phyloP scores from a whole-genome alignment of 371 early-diverging fungal species.

The Quaeritorhiza haematococci region DNA sequence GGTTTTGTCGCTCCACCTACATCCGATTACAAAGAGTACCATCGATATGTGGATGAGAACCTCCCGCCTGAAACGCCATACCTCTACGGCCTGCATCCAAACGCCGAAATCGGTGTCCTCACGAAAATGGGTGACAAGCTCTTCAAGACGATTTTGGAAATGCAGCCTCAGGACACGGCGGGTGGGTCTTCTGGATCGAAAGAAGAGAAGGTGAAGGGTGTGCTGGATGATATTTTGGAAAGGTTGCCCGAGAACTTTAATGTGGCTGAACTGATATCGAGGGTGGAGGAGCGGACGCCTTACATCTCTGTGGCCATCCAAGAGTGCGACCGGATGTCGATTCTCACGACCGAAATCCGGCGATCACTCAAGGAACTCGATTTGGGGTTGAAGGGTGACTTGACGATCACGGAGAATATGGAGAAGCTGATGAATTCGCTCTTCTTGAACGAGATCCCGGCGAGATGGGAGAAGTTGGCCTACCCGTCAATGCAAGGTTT shows the following conservation, averaged over 20 bases:
- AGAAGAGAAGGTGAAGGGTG: constrained; percentile 53
- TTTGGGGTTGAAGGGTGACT: constrained; percentile 54
- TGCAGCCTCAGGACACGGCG: constrained; percentile 52
- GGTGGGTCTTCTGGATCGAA: constrained; percentile 45
- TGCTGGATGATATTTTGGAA: constrained; percentile 52
- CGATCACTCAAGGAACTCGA: constrained; percentile 53
- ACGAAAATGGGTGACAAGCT: constrained; percentile 57
- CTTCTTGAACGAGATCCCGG: constrained; percentile 50
- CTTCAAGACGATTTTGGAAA: constrained; percentile 60
- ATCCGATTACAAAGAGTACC: constrained; percentile 59
- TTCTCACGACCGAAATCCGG: constrained; percentile 50
- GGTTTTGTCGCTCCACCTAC: constrained; percentile 49
- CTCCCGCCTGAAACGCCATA: constrained; percentile 55
- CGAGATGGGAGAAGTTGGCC: constrained; percentile 53
- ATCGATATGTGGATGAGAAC: constrained; percentile 57
- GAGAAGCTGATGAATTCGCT: constrained; percentile 53
- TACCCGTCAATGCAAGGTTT: constrained; percentile 52
- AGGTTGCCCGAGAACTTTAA: constrained; percentile 54
- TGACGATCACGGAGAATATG: constrained; percentile 59
- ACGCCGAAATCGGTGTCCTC: constrained; percentile 60
- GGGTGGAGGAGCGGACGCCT: constrained; percentile 59
- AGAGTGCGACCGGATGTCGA: constrained; percentile 58
- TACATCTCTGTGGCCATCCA: constrained; percentile 58
- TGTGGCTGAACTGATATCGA: constrained; percentile 49
- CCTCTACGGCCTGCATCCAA: constrained; percentile 60